These are phyloP conservation scores for Hansenula lynferdii DNA, from an alignment of 1,139 yeast species.

Conservation along the genomic window DNA sequence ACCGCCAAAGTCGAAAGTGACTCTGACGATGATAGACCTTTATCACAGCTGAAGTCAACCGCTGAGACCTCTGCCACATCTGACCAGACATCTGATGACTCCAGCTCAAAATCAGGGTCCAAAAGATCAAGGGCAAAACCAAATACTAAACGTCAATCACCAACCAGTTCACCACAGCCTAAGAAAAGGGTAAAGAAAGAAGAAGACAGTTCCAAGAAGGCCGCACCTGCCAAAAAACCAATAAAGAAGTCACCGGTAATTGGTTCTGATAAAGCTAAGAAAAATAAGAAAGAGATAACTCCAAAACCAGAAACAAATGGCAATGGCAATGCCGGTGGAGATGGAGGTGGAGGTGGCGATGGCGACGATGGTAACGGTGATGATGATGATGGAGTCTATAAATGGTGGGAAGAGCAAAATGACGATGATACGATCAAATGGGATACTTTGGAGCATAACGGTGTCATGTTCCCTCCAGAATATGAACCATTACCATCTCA, in stretches of 20 bases:
- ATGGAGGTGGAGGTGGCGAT: constrained; percentile 1
- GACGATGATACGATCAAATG: constrained; percentile 80
- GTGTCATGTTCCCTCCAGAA: constrained; percentile 90
- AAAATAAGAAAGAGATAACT: constrained; percentile 1
- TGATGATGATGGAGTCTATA: constrained; percentile 60
- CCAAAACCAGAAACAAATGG: background rate
- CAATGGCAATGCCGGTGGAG: too few species aligned
- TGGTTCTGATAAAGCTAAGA: background rate
- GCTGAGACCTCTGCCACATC: background rate
- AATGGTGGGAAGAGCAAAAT: constrained; percentile 84
- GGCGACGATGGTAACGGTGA: background rate
- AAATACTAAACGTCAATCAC: background rate
- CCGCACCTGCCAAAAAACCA: background rate
- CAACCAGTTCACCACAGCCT: background rate
- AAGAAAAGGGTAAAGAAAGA: constrained; percentile 1
- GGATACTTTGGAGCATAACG: constrained; percentile 82
- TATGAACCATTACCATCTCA: constrained; percentile 84
- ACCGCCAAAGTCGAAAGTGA: background rate
- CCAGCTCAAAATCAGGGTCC: background rate
- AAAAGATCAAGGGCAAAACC: background rate
- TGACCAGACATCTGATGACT: background rate
- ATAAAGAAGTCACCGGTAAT: background rate
- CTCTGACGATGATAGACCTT: background rate
- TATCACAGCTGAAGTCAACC: constrained; percentile 1
- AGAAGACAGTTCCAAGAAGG: background rate